phyloP scores from a whole-genome alignment of 495 filamentous ascomycete species.

The Penicillium taxi region DNA sequence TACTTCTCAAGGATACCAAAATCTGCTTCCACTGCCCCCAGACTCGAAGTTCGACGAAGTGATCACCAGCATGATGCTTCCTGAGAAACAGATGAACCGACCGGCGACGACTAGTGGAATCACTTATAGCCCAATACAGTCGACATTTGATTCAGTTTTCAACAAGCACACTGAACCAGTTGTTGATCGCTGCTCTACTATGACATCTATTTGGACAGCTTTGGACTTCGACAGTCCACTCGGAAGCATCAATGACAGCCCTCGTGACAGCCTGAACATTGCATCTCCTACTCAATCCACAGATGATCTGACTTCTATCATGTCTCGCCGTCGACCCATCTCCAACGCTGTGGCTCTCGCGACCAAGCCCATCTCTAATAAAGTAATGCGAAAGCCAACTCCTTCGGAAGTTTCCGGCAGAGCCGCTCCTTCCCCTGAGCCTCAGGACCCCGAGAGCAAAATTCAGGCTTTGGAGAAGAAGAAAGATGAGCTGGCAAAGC shows the following conservation, averaged over 20 bases:
- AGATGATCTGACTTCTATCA: constrained; percentile 29
- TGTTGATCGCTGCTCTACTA: not conserved
- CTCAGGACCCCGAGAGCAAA: constrained; percentile 45
- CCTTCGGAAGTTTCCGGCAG: too few relatives aligned
- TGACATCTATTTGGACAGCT: too few relatives aligned
- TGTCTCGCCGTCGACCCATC: constrained; percentile 43
- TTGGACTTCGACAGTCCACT: constrained; percentile 18
- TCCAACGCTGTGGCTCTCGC: constrained; percentile 22
- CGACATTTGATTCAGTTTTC: constrained; percentile 46
- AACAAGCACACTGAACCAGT: not conserved
- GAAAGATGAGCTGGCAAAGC: constrained; percentile 54
- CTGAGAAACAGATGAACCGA: constrained; percentile 52
- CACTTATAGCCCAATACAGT: too few relatives aligned
- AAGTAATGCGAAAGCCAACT: constrained; percentile 43
- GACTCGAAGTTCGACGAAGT: constrained; percentile 17
- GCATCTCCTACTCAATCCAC: constrained; percentile 28
- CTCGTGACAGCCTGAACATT: constrained; percentile 25
- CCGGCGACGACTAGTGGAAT: too few relatives aligned
- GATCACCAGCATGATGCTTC: constrained; percentile 21
- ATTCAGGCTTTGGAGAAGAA: constrained; percentile 60
- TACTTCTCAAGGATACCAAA: not conserved
- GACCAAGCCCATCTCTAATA: constrained; percentile 40
- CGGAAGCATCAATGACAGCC: constrained; percentile 35
- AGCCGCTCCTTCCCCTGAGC: constrained; percentile 48
- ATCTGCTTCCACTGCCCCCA: not conserved